Evolutionary conservation across 306 rosid genomes (phyloP).

Genomic region (Citrullus amarus): DNA sequence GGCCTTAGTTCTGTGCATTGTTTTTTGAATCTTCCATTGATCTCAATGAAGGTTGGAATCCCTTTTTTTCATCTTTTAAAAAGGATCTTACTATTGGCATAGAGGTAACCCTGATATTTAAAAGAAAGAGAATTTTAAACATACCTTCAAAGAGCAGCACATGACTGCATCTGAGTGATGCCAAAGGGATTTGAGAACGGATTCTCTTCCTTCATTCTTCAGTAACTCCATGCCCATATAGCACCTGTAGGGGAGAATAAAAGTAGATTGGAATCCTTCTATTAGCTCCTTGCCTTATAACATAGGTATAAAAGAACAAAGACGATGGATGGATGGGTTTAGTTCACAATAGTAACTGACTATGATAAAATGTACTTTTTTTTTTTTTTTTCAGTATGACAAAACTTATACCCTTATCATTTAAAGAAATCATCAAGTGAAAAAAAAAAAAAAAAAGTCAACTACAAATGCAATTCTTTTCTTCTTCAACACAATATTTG

Average conservation of each 20-base stretch:
- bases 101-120: neutral
- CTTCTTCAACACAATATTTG: no score
- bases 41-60: neutral
- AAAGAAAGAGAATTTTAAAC: neutral
- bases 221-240: constrained; percentile 77
- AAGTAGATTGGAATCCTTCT: constrained; percentile 19
- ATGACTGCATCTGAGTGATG: constrained; percentile 83
- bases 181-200: constrained; percentile 88
- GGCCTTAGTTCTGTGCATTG: neutral
- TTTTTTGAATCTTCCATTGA: neutral
- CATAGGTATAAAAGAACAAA: neutral
- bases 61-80: neutral
- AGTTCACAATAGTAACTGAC: neutral
- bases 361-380: neutral
- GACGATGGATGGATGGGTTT: neutral
- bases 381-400: no score
- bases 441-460: no score
- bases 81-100: neutral
- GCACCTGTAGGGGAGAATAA: constrained; percentile 34
- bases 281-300: neutral
- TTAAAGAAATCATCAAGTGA: no score
- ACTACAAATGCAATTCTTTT: no score
- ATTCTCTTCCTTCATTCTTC: constrained; percentile 68
- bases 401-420: neutral
- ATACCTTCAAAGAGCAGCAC: constrained; percentile 87